phyloP scores from a whole-genome alignment of 1,139 yeast species.

The Yamadazyma mexicana region DNA sequence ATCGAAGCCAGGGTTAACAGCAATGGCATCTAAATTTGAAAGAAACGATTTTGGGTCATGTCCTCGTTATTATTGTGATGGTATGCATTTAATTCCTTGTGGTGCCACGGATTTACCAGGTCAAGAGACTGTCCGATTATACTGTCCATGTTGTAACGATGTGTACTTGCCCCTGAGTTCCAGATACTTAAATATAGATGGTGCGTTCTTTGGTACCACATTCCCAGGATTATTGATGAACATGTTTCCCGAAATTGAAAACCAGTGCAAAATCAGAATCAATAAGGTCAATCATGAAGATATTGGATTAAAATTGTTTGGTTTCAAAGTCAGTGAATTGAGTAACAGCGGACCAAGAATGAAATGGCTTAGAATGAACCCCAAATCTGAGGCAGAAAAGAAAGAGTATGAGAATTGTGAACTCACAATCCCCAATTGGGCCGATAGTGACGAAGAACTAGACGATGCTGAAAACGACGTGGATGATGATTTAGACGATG shows the following conservation, averaged over 20 bases:
- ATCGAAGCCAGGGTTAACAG: slow-evolving; percentile 85
- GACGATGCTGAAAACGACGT: slow-evolving; percentile 26
- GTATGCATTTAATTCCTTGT: slow-evolving; percentile 89
- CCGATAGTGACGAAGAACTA: slow-evolving; percentile 25
- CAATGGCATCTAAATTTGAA: slow-evolving; percentile 96
- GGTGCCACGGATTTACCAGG: slow-evolving; percentile 93
- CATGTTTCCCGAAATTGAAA: slow-evolving; percentile 79
- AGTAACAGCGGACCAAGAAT: slow-evolving; percentile 87
- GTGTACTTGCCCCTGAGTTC: slow-evolving; percentile 84
- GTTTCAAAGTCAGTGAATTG: slow-evolving; percentile 75
- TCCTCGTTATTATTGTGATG: slow-evolving; percentile 87
- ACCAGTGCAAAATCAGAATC: slow-evolving; percentile 48
- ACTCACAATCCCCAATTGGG: slow-evolving; percentile 52
- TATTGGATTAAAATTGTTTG: slow-evolving; percentile 79
- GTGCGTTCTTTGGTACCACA: slow-evolving; percentile 95
- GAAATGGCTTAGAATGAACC: slow-evolving; percentile 88
- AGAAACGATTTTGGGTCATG: slow-evolving; percentile 88
- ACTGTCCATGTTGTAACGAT: slow-evolving; percentile 94
- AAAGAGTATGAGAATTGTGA: slow-evolving; percentile 65
- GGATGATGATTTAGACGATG: slow-evolving; percentile 30
- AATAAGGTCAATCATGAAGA: slow-evolving; percentile 53
- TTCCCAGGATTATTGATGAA: slow-evolving; percentile 91
- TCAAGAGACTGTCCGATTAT: slow-evolving; percentile 84
- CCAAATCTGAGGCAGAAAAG: slow-evolving; percentile 57
- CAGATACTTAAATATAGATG: slow-evolving; percentile 84